Evolutionary conservation across 106 monocot genomes (phyloP), one percentile per base, ranked within the genome.

Genomic region (Dendrobium huoshanense): DNA sequence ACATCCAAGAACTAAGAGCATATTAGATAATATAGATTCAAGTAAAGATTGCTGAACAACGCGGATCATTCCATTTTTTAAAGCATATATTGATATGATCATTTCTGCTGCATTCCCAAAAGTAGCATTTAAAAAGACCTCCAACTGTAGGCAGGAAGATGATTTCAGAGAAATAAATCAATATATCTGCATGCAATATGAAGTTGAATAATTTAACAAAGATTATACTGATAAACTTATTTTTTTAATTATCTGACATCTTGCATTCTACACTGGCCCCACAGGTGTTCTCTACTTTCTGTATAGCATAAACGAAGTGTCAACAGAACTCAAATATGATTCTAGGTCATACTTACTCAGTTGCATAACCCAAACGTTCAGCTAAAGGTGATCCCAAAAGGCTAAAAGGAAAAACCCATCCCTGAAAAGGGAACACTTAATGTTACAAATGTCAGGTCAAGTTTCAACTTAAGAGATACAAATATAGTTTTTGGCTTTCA

Each of bases 81-180:
- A 79, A 55, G 97, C 97, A 83, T 94, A 98, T 44, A 98, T 80
- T 42, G 97, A 94, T 77, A 98, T 98, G 78, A 98, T 98, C 97
- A 98, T 98, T 77, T 98, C 97, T 13, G 97, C 94, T 3, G 97
- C 97, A 91, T 98, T 98, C 54, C 97, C 97, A 89, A 98, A 98
- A 72, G 97, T 98, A 73, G 97, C 97, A 88, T 98, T 98, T 81
- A 98, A 75, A 42, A 98, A n/a, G 92, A 17, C 97, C 97, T 9
- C 97, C 97, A 86, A 98, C 97, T 94, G 70, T 33, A 70, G 70
- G 15, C 24, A 43, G 19, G 43, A 43, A 73, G 3, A 74, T 19
- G 9, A 74, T 43, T 41, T 43, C 43, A 7, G 73, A 18, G 42
- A 20, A 11, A 73, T 64, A 77, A 5, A 72, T 70, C 6, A 45